Evolutionary conservation across 768 basidiomycete species (phyloP).

Genomic region (Serendipita indica): DNA sequence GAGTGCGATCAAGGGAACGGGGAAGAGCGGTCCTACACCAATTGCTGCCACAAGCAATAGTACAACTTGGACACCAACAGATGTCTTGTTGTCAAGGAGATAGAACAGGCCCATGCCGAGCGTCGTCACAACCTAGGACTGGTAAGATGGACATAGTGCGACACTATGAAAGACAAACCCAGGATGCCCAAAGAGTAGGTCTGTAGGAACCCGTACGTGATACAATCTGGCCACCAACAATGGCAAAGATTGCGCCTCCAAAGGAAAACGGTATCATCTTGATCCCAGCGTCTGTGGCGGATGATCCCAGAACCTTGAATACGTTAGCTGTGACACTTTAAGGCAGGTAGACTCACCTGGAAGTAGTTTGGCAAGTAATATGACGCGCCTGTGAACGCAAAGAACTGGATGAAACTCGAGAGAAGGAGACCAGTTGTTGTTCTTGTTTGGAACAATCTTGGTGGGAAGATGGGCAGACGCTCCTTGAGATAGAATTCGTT

Average conservation of each 20-base stretch:
- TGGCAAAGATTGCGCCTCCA: slow-evolving; percentile 38
- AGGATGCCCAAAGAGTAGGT: slow-evolving; percentile 46
- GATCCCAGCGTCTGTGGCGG: slow-evolving; percentile 55
- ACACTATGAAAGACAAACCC: slow-evolving; percentile 19
- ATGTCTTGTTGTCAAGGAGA: slow-evolving; percentile 22
- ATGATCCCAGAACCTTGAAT: slow-evolving; percentile 43
- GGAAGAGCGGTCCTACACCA: slow-evolving; percentile 53
- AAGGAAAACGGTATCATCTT: slow-evolving; percentile 65
- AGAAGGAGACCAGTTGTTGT: slow-evolving; percentile 51
- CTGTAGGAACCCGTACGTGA: slow-evolving; percentile 46
- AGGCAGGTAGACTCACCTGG: slow-evolving; percentile 25
- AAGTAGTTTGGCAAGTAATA: slow-evolving; percentile 66
- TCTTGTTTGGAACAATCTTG: slow-evolving; percentile 66
- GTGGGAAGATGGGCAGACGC: slow-evolving; percentile 56
- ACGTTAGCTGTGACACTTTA: background rate
- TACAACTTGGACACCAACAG: slow-evolving; percentile 39
- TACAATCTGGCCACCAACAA: slow-evolving; percentile 41
- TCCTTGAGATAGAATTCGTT: slow-evolving; percentile 44
- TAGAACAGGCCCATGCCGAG: background rate
- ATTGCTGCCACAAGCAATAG: slow-evolving; percentile 52
- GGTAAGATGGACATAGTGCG: background rate
- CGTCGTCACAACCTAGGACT: background rate
- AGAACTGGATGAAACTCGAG: slow-evolving; percentile 44
- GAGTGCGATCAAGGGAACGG: slow-evolving; percentile 27
- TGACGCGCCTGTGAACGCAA: slow-evolving; percentile 41